Evolutionary conservation across 441 rosid genomes (phyloP).

Genomic region (Francoa sonchifolia): DNA sequence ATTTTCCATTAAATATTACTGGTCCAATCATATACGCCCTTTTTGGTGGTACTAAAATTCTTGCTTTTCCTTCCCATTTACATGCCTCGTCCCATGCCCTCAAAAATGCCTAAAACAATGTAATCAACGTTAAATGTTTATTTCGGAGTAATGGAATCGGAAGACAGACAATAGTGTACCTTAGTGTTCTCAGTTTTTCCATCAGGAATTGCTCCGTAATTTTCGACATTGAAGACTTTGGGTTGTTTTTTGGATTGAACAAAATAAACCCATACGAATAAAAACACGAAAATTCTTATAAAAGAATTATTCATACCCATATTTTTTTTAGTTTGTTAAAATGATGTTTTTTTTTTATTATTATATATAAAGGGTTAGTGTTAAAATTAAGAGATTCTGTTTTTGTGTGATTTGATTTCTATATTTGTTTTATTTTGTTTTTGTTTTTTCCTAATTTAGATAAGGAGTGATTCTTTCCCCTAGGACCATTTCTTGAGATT

Average conservation of each 20-base stretch:
- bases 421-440: too few relatives aligned
- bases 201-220: slow-evolving; percentile 2
- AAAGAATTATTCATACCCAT: too few relatives aligned
- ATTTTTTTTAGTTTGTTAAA: too few relatives aligned
- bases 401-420: too few relatives aligned
- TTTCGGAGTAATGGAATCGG: background rate
- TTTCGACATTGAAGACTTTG: background rate
- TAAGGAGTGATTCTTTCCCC: too few relatives aligned
- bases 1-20: slow-evolving; percentile 8
- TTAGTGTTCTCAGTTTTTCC: slow-evolving; percentile 13
- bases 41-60: slow-evolving; percentile 2
- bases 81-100: slow-evolving; percentile 13
- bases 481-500: too few relatives aligned
- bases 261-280: background rate
- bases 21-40: slow-evolving; percentile 12
- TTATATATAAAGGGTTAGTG: too few relatives aligned
- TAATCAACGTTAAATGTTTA: background rate
- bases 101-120: slow-evolving; percentile 13
- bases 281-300: too few relatives aligned
- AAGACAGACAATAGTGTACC: background rate
- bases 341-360: too few relatives aligned
- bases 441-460: too few relatives aligned
- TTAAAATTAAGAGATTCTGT: too few relatives aligned
- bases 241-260: too few relatives aligned
- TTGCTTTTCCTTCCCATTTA: background rate